Base-by-base conservation (phyloP, 306 rosid species). In the Ammopiptanthus mongolicus region DNA sequence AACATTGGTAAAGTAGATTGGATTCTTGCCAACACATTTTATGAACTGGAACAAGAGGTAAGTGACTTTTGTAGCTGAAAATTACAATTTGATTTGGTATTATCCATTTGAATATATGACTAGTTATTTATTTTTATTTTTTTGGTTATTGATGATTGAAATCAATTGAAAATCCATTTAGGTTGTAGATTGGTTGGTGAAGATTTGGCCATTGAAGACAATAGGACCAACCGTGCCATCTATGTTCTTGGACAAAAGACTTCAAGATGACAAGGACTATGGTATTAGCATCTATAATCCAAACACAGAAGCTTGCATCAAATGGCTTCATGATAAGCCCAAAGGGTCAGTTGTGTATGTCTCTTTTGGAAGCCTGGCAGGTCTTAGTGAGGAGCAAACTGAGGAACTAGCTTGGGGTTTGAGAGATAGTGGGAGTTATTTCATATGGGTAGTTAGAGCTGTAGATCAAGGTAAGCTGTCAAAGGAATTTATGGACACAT, bases 41-140 rank as follows among this genome's bases (percentile, higher is more conserved):
- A 68, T 62, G 84, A 85, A 37, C 50, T 85, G 19, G 88, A 85
- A 55, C 18, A 39, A 63, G 81, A 36, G 79, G 88, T 81, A 44
- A 29, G 69, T 33, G 34, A 28, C 11, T 64, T 44, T 0, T 6
- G 1, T 22, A 2, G 64, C 72, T 75, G 46, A 58, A 73, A 58
- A 41, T 73, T 73, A 10, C 8, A 0, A 15, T 59, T 73, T 46
- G n/a, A 18, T 57, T 12, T 41, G 41, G 33, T 39, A 19, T 60
- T 64, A 19, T 9, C 25, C 23, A 11, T 10, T 36, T 9, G 48
- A 34, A 11, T 12, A 29, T 13, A 19, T 53, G 10, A 21, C 28
- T 22, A 23, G 36, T 4, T 23, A 15, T 1, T 25, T 50, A n/a
- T 2, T 15, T 25, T 25, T 25, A 25, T 29, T 6, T 18, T 31